Evolutionary conservation across 129 eudicot genomes (phyloP).

Genomic region (Tanacetum coccineum): DNA sequence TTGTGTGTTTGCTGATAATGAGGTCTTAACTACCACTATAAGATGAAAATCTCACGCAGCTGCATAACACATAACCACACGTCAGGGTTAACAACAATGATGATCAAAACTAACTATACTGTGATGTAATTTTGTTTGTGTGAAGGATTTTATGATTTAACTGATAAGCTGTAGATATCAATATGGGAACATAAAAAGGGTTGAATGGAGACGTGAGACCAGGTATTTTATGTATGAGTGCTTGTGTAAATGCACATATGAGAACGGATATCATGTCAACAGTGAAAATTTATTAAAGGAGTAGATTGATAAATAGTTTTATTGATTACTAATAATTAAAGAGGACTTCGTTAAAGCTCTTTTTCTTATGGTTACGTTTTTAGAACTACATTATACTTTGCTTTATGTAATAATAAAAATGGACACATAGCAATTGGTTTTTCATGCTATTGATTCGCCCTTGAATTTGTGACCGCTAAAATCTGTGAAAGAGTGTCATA

Average conservation of each 20-base stretch:
- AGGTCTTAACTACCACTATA: not conserved
- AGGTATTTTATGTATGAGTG: not conserved
- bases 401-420: not conserved
- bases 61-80: too few species aligned
- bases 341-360: not conserved
- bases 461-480: too few species aligned
- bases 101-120: too few species aligned
- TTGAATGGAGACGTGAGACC: not conserved
- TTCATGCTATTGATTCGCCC: conserved; percentile 8
- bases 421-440: not conserved
- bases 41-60: not conserved
- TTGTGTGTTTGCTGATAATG: conserved; percentile 8
- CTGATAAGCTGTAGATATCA: conserved; percentile 17
- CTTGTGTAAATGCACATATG: not conserved
- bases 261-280: conserved; percentile 5
- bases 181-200: conserved; percentile 12
- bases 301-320: not conserved
- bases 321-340: too few species aligned
- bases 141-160: not conserved
- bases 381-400: not conserved
- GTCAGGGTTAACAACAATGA: too few species aligned
- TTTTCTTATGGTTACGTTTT: not conserved
- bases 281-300: not conserved
- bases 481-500: too few species aligned
- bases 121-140: too few species aligned